Base-by-base conservation (phyloP, 805 yeast species). In the Cyberlindnera xylosilytica region DNA sequence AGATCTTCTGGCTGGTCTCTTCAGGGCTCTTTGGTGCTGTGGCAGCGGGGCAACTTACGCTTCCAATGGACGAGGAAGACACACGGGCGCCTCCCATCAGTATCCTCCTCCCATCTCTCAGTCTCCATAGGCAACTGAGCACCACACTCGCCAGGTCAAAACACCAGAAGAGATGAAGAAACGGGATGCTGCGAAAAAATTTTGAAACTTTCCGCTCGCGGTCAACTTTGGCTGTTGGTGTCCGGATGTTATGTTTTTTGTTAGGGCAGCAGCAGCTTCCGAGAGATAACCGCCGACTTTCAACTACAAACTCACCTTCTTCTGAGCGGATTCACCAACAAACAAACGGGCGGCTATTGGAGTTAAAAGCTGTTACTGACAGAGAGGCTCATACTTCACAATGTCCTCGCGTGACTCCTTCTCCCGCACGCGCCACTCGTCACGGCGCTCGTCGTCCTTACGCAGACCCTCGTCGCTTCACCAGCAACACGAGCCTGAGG, bases 401-500 rank as follows among this genome's bases (percentile, higher is more conserved):
- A 34, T 23, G 36, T 6, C 36, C 5, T 16, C 20, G 23, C 38
- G 13, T 13, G 9, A 18, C 17, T 13, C 9, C 20, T 3, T 16
- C 8, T 22, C 27, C 6, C 19, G n/a, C 20, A 13, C 34, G 22
- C 40, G 44, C 45, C 43, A 49, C 41, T 45, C 54, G 13, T 47
- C 52, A 9, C 38, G 50, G 27, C 35, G 41, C 20, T 47, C 53
- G 7, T 58, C 69, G 11, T 29, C 32, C 19, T 17, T 41, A n/a
- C 59, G 63, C 47, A 58, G 69, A 3, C 54, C 59, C 10, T 22
- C 24, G 24, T 22, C 24, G 24, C 24, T 22, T 10, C 10, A 22
- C 24, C 42, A 63, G 61, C 20, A 26, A 13, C 86, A 78, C 31
- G 81, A 82, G 54, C 77, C 67, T 51, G 70, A 30, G 20, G 87